Percentiles rank a stretch among this genome's conserved stretches.
phyloP scores from a whole-genome alignment of 2,329 filamentous ascomycete genomes.

The Apiospora phragmitis region DNA sequence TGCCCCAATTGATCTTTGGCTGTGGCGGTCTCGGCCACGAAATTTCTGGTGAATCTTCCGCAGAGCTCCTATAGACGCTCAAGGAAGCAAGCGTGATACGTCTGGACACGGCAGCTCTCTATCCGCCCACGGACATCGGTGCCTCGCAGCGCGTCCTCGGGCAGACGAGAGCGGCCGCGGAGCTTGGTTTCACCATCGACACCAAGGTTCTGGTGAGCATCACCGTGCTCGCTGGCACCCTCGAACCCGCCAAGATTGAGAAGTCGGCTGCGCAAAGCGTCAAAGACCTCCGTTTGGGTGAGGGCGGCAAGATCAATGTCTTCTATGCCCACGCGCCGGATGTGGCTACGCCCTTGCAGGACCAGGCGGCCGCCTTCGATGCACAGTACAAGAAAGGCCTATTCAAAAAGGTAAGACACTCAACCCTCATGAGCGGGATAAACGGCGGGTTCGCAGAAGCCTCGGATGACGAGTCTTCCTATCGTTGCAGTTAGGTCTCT shows the following conservation, averaged over 20 bases:
- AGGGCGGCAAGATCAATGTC: slow-evolving; percentile 9
- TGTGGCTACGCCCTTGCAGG: slow-evolving; percentile 11
- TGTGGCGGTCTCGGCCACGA: slow-evolving; percentile 13
- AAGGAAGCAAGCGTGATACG: slow-evolving; percentile 12
- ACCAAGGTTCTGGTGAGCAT: slow-evolving; percentile 16
- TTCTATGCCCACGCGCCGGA: slow-evolving; percentile 16
- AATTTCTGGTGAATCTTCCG: not conserved
- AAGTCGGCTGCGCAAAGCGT: slow-evolving; percentile 15
- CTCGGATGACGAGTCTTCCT: not conserved
- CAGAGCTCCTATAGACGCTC: slow-evolving; percentile 11
- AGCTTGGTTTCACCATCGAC: slow-evolving; percentile 17
- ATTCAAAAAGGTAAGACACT: slow-evolving; percentile 6
- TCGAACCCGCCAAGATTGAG: slow-evolving; percentile 13
- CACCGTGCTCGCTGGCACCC: slow-evolving; percentile 11
- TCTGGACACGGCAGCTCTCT: slow-evolving; percentile 23
- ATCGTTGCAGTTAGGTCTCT: slow-evolving; percentile 6
- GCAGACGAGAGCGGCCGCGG: not conserved
- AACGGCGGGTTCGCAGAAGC: too few relatives aligned
- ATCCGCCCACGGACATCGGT: slow-evolving; percentile 15
- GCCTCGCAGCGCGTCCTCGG: slow-evolving; percentile 18
- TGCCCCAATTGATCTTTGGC: slow-evolving; percentile 13
- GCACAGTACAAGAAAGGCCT: slow-evolving; percentile 13
- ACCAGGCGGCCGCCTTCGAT: slow-evolving; percentile 14
- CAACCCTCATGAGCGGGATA: not conserved
- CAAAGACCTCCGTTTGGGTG: not conserved